Evolutionary conservation across 371 early-diverging fungal species (phyloP).

Genomic region (Mucor circinelloides): DNA sequence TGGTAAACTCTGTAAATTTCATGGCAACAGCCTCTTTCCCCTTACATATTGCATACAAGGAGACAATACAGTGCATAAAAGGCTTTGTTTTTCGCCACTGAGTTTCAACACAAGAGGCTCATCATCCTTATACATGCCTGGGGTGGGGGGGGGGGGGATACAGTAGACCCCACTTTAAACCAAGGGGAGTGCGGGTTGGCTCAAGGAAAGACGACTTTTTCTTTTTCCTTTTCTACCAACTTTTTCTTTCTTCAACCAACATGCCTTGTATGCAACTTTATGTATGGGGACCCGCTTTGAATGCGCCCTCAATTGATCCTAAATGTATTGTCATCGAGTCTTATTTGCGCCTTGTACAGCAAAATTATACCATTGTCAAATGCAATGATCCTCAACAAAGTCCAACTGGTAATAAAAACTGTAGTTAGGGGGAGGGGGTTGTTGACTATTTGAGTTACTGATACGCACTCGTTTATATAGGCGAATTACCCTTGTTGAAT

Average conservation of each 20-base stretch:
- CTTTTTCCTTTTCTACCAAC: background rate
- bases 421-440: background rate
- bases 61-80: background rate
- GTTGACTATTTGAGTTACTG: background rate
- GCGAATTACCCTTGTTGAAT: conserved; percentile 64
- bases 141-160: background rate
- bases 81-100: background rate
- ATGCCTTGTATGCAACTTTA: conserved; percentile 25
- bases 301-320: conserved; percentile 64
- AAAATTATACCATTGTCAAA: conserved; percentile 49
- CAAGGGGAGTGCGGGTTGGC: background rate
- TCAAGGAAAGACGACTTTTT: background rate
- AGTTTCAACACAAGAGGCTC: background rate
- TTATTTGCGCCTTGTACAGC: conserved; percentile 53
- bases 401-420: conserved; percentile 52
- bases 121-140: background rate
- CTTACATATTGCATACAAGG: background rate
- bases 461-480: conserved; percentile 22
- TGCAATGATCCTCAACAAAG: conserved; percentile 61
- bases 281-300: conserved; percentile 61
- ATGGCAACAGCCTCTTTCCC: background rate
- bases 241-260: background rate
- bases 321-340: conserved; percentile 57
- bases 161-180: background rate
- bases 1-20: background rate